Conservation (phyloP, 768 basidiomycete genomes). For the Suillus alpinus region DNA sequence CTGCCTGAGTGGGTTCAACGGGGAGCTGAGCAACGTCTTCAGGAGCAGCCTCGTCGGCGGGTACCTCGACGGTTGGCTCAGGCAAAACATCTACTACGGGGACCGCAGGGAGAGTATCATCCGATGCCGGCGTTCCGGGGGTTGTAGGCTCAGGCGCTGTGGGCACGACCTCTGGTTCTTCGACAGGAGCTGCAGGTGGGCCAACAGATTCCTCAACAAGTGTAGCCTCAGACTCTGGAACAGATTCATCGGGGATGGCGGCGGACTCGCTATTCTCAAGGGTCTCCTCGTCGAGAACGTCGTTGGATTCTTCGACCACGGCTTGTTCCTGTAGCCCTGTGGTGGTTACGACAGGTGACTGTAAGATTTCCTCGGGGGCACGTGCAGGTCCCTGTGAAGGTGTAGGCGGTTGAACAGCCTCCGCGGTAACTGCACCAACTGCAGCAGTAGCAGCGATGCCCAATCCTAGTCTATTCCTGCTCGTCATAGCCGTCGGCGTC, state of each 20-base stretch:
- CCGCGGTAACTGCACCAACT: constrained; percentile 16
- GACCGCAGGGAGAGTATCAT: constrained; percentile 2
- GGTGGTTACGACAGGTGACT: constrained; percentile 4
- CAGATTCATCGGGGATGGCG: constrained; percentile 4
- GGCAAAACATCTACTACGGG: constrained; percentile 4
- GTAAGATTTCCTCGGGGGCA: background rate
- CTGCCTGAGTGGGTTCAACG: background rate
- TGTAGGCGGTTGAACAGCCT: constrained; percentile 13
- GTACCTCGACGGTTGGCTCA: constrained; percentile 4
- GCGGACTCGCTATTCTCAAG: constrained; percentile 29
- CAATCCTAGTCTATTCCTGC: constrained; percentile 15
- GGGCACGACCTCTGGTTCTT: background rate
- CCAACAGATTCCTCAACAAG: background rate
- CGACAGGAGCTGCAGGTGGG: background rate
- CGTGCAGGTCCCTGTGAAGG: background rate
- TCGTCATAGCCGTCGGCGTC: constrained; percentile 31
- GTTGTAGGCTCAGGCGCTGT: background rate
- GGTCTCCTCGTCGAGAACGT: constrained; percentile 28
- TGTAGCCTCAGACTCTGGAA: background rate
- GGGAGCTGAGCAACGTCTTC: background rate
- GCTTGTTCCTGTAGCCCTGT: background rate
- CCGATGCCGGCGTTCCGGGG: constrained; percentile 2
- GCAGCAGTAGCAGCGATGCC: constrained; percentile 19
- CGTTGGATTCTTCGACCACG: constrained; percentile 7
- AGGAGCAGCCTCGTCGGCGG: constrained; percentile 1